Conservation (phyloP, 1,284 basidiomycete species). For the Cryptococcus wingfieldii region DNA sequence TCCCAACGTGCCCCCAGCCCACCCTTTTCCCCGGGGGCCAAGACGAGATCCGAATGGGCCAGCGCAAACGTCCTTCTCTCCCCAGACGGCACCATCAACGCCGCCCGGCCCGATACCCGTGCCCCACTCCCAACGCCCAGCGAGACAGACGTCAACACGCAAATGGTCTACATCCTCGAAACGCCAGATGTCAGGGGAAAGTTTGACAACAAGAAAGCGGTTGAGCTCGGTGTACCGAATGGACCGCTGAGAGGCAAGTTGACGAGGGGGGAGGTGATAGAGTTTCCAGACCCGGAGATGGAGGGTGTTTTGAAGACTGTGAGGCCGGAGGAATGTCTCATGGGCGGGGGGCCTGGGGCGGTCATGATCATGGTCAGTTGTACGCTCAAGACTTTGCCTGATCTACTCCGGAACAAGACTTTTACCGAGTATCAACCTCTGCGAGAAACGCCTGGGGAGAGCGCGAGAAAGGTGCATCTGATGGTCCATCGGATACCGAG, state of each 20-base stretch:
- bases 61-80: background rate
- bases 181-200: constrained; percentile 79
- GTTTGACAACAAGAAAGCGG: constrained; percentile 69
- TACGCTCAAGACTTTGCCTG: constrained; percentile 23
- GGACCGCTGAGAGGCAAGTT: constrained; percentile 54
- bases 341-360: constrained; percentile 39
- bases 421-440: constrained; percentile 50
- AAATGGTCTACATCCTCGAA: constrained; percentile 63
- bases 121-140: constrained; percentile 26
- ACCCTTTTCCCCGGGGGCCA: background rate
- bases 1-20: constrained; percentile 4
- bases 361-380: constrained; percentile 43
- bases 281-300: constrained; percentile 48
- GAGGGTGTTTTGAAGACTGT: constrained; percentile 56
- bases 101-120: constrained; percentile 16
- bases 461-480: constrained; percentile 51
- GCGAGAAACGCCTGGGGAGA: constrained; percentile 38
- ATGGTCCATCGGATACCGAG: constrained; percentile 66
- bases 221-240: constrained; percentile 61
- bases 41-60: background rate
- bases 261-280: constrained; percentile 49
- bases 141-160: constrained; percentile 27
- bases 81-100: constrained; percentile 4
- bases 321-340: constrained; percentile 48
- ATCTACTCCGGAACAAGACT: constrained; percentile 55